Percentiles rank a stretch among this genome's conserved stretches.
Evolutionary conservation across 1,284 basidiomycete genomes (phyloP).

Genomic region (Earliella scabrosa): DNA sequence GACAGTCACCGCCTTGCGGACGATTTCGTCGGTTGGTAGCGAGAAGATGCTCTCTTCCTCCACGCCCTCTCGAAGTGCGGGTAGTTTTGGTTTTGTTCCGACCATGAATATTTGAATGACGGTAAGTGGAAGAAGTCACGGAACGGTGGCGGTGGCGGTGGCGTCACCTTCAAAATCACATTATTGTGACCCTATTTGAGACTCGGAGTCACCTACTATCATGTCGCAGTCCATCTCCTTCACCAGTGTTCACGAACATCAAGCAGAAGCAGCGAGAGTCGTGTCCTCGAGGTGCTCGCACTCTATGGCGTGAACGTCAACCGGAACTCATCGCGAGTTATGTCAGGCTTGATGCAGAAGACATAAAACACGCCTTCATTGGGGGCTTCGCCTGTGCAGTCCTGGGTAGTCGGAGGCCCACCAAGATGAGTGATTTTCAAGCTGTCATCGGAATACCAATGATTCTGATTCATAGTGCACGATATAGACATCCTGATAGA

Average conservation of each 20-base stretch:
- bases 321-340: too few relatives aligned
- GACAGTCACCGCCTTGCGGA: slow-evolving; percentile 29
- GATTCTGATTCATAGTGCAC: too few relatives aligned
- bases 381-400: slow-evolving; percentile 40
- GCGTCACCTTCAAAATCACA: too few relatives aligned
- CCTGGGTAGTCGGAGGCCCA: slow-evolving; percentile 34
- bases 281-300: slow-evolving; percentile 24
- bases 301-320: too few relatives aligned
- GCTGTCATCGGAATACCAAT: too few relatives aligned
- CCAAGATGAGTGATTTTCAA: slow-evolving; percentile 31
- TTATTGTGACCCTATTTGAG: too few relatives aligned
- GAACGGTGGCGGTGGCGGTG: too few relatives aligned
- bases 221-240: slow-evolving; percentile 12
- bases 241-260: slow-evolving; percentile 26
- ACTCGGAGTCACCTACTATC: too few relatives aligned
- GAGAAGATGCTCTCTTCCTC: neutral
- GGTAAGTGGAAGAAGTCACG: too few relatives aligned
- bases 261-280: slow-evolving; percentile 22
- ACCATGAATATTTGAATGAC: too few relatives aligned
- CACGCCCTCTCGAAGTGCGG: too few relatives aligned
- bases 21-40: slow-evolving; percentile 18
- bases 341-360: slow-evolving; percentile 12
- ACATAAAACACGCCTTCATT: slow-evolving; percentile 35
- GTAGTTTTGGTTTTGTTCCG: too few relatives aligned
- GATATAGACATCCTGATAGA: slow-evolving; percentile 41